Evolutionary conservation across 768 basidiomycete species (phyloP).

Genomic region (Auricularia sp.): DNA sequence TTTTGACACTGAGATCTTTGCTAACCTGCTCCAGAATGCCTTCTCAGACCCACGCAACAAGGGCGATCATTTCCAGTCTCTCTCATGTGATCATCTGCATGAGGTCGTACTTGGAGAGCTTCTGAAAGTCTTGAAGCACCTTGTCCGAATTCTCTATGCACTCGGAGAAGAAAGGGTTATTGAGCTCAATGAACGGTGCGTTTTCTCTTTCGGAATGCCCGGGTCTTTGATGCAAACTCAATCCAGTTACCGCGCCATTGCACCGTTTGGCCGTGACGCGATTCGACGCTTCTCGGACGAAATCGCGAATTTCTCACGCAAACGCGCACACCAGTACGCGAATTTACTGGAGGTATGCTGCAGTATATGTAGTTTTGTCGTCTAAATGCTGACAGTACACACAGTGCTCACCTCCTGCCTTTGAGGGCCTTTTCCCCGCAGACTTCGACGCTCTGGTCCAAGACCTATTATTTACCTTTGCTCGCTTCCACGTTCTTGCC

Average conservation of each 20-base stretch:
- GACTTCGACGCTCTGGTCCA: too few species aligned
- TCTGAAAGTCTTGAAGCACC: neutral
- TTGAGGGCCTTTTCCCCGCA: slow-evolving; percentile 27
- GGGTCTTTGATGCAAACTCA: too few species aligned
- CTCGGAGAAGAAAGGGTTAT: neutral
- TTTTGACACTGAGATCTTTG: too few species aligned
- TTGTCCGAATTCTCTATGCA: neutral
- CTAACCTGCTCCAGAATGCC: neutral
- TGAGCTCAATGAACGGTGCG: neutral
- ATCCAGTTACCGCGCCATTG: too few species aligned
- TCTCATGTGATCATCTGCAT: neutral
- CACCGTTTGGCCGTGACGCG: too few species aligned
- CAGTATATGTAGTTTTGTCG: neutral
- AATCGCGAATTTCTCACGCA: too few species aligned
- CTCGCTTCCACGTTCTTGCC: slow-evolving; percentile 4
- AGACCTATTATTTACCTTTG: neutral
- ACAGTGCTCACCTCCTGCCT: slow-evolving; percentile 16
- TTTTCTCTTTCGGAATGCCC: too few species aligned
- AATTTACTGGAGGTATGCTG: too few species aligned
- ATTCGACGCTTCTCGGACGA: too few species aligned
- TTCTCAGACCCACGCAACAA: neutral
- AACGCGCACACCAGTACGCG: too few species aligned
- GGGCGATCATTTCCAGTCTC: neutral
- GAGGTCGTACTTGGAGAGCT: neutral
- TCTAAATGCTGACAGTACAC: neutral